Base-by-base conservation (phyloP, 169 alveolate species). In the Neospora caninum region DNA sequence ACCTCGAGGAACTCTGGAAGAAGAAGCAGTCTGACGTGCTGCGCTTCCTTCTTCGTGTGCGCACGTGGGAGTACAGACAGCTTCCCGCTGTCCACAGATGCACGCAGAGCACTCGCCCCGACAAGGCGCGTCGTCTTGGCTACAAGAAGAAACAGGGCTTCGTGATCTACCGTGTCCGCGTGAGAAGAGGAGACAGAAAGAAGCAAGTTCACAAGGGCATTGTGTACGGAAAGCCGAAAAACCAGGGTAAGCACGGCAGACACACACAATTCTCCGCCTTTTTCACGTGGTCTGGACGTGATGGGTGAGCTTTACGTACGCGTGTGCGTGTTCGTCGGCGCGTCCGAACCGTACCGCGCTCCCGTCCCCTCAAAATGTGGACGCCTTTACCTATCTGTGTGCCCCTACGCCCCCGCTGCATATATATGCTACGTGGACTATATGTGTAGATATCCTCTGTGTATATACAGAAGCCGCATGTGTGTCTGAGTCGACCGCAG, bases 181-280 rank as follows among this genome's bases (percentile, higher is more conserved):
- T 99, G 94, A 98, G 99, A 97, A 98, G 99, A 95, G 99, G 99
- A 78, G 99, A 99, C 96, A 99, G 99, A 96, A 99, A 99, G 98
- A 98, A 98, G 98, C 98, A 98, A 31, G 99, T 98, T 86, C 97
- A 99, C 94, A 99, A 99, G 98, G 99, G 99, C 95, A 98, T 99
- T 88, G 99, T 99, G 69, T 99, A 99, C 97, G 99, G 99, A 80
- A 99, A 99, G 97, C 99, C 99, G 92, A 97, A 97, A 96, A 99
- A 98, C 96, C 99, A 99, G 95, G 99, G 99, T 96, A 58, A n/a
- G 95, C 83, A 29, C 53, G 49, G 73, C 49, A 25, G 29, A 20
- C 78, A 64, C 10, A 64, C 34, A 20, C 31, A 64, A 13, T 13
- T n/a, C n/a, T n/a, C n/a, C n/a, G n/a, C n/a, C n/a, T 49, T 49